Conservation (phyloP, 805 yeast genomes). For the baker's yeast (Saccharomyces cerevisiae) region DNA sequence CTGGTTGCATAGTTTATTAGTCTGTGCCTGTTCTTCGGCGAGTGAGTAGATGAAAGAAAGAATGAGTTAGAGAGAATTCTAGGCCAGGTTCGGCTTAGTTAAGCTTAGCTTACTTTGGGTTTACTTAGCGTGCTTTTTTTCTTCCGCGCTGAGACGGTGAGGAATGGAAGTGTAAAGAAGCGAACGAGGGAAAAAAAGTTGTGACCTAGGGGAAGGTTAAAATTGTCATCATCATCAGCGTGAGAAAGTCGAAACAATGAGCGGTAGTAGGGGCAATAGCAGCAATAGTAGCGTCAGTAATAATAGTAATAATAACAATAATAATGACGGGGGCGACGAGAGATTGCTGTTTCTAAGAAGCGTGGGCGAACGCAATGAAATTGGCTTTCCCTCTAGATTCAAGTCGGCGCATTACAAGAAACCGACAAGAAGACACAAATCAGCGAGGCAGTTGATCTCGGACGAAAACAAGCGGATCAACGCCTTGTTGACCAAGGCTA, state of each 20-base stretch:
- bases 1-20: background rate
- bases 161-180: background rate
- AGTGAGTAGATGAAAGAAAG: background rate
- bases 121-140: background rate
- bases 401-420: slow-evolving; percentile 47
- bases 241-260: background rate
- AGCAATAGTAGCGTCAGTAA: background rate
- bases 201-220: background rate
- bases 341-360: slow-evolving; percentile 23
- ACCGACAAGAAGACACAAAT: slow-evolving; percentile 59
- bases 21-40: background rate
- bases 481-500: slow-evolving; percentile 8
- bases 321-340: slow-evolving; percentile 8
- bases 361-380: slow-evolving; percentile 17
- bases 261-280: slow-evolving; percentile 1
- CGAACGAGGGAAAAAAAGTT: background rate
- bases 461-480: slow-evolving; percentile 71
- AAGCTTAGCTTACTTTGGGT: background rate
- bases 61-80: background rate
- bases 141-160: background rate
- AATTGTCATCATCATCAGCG: background rate
- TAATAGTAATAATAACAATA: background rate
- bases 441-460: slow-evolving; percentile 58
- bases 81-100: background rate
- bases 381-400: slow-evolving; percentile 39